Evolutionary conservation across 1,284 basidiomycete species (phyloP).

Genomic region (Cryptococcus deneoformans): DNA sequence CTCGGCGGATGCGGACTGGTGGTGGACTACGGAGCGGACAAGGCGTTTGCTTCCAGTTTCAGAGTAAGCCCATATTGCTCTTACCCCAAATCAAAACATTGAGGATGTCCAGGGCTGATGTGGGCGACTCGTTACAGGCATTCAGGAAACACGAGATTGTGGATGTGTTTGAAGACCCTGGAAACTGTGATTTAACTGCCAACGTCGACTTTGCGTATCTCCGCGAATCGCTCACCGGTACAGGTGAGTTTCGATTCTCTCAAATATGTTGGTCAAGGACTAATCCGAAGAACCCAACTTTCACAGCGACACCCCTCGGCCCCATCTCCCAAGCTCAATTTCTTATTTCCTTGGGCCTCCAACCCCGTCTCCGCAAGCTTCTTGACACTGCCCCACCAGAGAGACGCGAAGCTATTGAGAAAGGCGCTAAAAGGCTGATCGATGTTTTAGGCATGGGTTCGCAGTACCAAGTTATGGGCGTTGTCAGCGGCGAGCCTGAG

Average conservation of each 20-base stretch:
- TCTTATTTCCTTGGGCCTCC: conserved; percentile 66
- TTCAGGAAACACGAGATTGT: conserved; percentile 86
- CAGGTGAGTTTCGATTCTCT: conserved; percentile 53
- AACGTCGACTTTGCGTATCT: conserved; percentile 96
- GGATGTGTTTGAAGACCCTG: conserved; percentile 79
- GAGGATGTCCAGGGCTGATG: not conserved
- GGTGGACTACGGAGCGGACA: conserved; percentile 84
- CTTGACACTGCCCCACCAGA: conserved; percentile 56
- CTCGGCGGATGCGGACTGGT: conserved; percentile 75
- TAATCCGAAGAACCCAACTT: not conserved
- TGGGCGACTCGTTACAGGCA: conserved; percentile 56
- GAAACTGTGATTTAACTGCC: conserved; percentile 85
- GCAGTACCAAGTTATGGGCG: conserved; percentile 57
- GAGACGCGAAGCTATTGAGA: conserved; percentile 50
- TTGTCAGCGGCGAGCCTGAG: conserved; percentile 33
- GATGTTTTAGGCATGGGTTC: conserved; percentile 57
- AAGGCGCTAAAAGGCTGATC: conserved; percentile 54
- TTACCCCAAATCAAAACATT: not conserved
- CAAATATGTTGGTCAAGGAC: not conserved
- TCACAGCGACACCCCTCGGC: conserved; percentile 56
- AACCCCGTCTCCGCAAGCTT: conserved; percentile 60
- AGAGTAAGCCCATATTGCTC: conserved; percentile 56
- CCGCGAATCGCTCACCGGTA: conserved; percentile 66
- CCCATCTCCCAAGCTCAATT: conserved; percentile 69
- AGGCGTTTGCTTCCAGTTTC: conserved; percentile 71